Base-by-base conservation (phyloP, 1,284 basidiomycete genomes). In the Meripilus lineatus region DNA sequence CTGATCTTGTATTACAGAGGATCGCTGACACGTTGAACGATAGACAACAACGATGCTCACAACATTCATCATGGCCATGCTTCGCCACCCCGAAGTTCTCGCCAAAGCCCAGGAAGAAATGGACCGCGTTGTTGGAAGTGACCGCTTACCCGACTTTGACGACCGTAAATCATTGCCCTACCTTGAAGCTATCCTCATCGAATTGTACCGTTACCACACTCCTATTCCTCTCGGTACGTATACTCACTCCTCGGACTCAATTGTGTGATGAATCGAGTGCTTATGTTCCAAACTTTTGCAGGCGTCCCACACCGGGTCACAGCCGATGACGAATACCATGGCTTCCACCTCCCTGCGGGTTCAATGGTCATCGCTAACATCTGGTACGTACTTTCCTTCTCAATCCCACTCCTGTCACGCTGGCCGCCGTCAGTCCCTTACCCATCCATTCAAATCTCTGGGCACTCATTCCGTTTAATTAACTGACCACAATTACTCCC, bases 71-170 rank as follows among this genome's bases (percentile, higher is more conserved):
- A 62, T 77, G 20, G 69, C 72, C 3, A 75, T 78, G 74, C 58
- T 71, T 26, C 59, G 71, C 39, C 61, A 76, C 54, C 77, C 79
- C 2, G 61, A 70, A 6, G 71, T 71, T 2, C 68, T 72, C 49
- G 59, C 59, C 51, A 75, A 72, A 56, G 72, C 71, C 2, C 77
- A 77, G 51, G 63, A 62, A 17, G 79, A 81, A 58, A 68, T 81
- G 32, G 78, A 81, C 54, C 46, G 51, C 26, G 70, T 77, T 4
- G 59, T 75, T 43, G 75, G 76, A 18, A 54, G 38, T 22, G 60
- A 66, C 35, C 64, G 71, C 15, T 63, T 79, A 22, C 74, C 74
- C 13, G 69, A 57, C 32, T 55, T 72, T 36, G 65, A 71, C 14
- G 77, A 79, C 58, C 61, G 72, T 42, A 59, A 64, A 13, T 67